phyloP scores from a whole-genome alignment of 805 yeast genomes.

The Wickerhamomyces canadensis region DNA sequence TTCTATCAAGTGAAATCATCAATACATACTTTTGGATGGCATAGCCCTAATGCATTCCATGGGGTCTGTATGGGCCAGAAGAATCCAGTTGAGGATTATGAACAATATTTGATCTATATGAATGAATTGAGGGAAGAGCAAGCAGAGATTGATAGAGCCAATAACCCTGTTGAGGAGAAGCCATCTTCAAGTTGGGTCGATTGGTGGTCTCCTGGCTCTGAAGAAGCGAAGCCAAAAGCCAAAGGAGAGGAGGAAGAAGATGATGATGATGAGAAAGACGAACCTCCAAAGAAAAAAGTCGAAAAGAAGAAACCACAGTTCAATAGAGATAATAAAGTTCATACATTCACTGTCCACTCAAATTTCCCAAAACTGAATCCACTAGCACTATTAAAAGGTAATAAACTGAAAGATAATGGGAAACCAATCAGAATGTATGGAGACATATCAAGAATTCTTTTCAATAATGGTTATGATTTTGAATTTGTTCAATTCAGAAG shows the following conservation, averaged over 20 bases:
- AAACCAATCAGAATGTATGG: conserved; percentile 22
- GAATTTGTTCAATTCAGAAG: conserved; percentile 51
- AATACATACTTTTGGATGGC: conserved; percentile 24
- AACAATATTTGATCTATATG: neutral
- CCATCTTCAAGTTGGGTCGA: too few species aligned
- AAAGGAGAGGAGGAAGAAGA: neutral
- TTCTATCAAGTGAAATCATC: conserved; percentile 44
- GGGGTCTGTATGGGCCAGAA: conserved; percentile 79
- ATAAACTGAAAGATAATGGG: conserved; percentile 9
- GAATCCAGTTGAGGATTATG: conserved; percentile 56
- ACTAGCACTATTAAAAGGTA: conserved; percentile 12
- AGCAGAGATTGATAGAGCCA: neutral
- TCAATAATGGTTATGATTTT: conserved; percentile 31
- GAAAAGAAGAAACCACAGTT: conserved; percentile 3
- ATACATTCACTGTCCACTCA: conserved; percentile 32
- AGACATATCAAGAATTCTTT: conserved; percentile 11
- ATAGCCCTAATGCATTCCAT: conserved; percentile 34
- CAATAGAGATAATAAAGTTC: conserved; percentile 11
- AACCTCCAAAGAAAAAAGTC: too few species aligned
- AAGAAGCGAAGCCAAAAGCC: too few species aligned
- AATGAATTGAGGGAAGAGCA: neutral
- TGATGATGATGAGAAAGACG: neutral
- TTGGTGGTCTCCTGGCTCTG: too few species aligned
- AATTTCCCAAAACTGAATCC: conserved; percentile 34
- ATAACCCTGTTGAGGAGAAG: too few species aligned